Evolutionary conservation across 1,139 yeast species (phyloP), one percentile per base, ranked within the genome.

Genomic region (Debaryomyces sp.): DNA sequence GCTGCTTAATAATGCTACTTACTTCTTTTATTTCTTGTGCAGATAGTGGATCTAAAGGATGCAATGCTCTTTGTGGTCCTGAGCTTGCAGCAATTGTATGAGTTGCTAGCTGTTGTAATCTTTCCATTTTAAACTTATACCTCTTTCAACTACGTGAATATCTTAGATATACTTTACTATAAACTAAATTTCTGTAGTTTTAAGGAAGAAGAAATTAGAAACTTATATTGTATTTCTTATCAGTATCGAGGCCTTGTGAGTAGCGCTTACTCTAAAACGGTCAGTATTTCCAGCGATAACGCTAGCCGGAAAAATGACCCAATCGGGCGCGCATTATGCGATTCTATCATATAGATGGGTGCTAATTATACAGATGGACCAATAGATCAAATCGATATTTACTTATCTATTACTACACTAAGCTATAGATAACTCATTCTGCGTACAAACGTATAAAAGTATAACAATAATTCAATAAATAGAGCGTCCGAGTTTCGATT

Each of bases 41-140:
- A 39, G 85, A 70, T 54, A 87, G 78, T 10, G 90, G 92, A 67
- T 87, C 94, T 60, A 87, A 74, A 26, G 92, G 91, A 66, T 86
- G 94, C 8, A 67, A 66, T 49, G 87, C 85, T 17, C 73, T 65
- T 45, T 81, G 68, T 42, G 85, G 84, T 15, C 85, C 74, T 39
- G 78, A 70, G 40, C 71, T 69, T 37, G 84, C 74, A 30, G 87
- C 81, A 24, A 85, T 80, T 37, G 89, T 72, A 62, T 85, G 90
- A 40, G 75, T 64, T 40, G 89, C 84, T 53, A 85, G 76, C 70
- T 84, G 89, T 59, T 76, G 77, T 61, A 84, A 75, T 72, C 89
- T 82, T 68, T 84, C 87, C 89, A 84, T 84, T 39, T 24, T 49
- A 13, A 1, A 21, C 6, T 7, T 17, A 7, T 5, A n/a, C 12